Evolutionary conservation across 2,329 filamentous ascomycete genomes (phyloP), one percentile per base, ranked within the genome.

Genomic region (Gyromitra esculenta): DNA sequence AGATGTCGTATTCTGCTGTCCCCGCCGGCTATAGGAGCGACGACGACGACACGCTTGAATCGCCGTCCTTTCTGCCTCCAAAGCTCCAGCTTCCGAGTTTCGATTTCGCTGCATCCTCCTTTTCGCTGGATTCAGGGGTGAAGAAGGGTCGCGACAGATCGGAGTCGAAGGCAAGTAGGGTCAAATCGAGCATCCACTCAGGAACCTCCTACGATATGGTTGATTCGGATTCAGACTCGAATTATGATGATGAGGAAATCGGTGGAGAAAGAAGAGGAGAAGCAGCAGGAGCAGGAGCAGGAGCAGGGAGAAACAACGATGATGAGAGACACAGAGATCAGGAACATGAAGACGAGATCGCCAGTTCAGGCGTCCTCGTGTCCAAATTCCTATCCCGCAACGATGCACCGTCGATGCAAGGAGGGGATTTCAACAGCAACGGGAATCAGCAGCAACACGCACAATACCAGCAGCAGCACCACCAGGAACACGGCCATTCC

Each of bases 161-260:
- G n/a, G 60, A 66, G 13, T 70, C 56, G 21, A 57, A 57, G 39
- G 52, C 66, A n/a, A 25, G 54, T 18, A 71, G 45, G 31, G 60
- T 64, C 37, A 75, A 64, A 25, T 76, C 72, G 56, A 66, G 71
- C 45, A 48, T 72, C 11, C 66, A 57, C 60, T 77, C 72, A 56
- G 66, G 66, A 6, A 72, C 72, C 57, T 67, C 72, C 41, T 77
- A 77, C 15, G 60, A 77, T 62, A 76, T 77, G 73, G 67, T 77
- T 18, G 73, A 71, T 37, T 70, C 62, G 15, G 72, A 75, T 7
- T 43, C 71, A 21, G 75, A 77, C 18, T 75, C 72, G 18, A 65
- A 77, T 41, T 68, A 71, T 18, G 75, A 72, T 25, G 60, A n/a
- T 21, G 54, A 39, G 13, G 60, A 66, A 15, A 21, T 39, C 18